Percentiles rank a stretch among this genome's conserved stretches.
These are phyloP conservation scores for Sindora glabra DNA, from an alignment of 306 rosid genomes.

Conservation along the genomic window DNA sequence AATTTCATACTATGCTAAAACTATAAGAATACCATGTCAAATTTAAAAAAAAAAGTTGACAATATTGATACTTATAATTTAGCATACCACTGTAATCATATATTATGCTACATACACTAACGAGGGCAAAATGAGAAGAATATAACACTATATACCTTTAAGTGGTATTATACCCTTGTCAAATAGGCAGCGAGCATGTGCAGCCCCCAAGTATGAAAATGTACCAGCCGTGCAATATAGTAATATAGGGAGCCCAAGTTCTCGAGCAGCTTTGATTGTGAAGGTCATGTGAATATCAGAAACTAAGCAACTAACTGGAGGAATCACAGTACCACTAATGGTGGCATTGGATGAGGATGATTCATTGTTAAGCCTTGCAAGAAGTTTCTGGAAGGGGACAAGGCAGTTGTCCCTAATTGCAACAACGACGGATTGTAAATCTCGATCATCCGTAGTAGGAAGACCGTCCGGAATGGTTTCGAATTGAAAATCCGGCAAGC, in stretches of 20 bases:
- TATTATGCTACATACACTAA: no score
- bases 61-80: no score
- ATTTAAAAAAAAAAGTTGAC: no score
- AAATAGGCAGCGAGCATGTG: not conserved
- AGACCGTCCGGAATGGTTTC: constrained; percentile 10
- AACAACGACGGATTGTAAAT: not conserved
- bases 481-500: no score
- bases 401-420: not conserved
- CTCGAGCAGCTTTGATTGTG: no score
- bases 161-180: not conserved
- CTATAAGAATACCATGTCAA: no score
- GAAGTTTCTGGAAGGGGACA: not conserved
- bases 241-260: not conserved
- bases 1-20: no score
- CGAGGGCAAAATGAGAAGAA: no score
- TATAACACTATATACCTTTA: no score
- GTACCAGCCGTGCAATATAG: constrained; percentile 1
- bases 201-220: not conserved
- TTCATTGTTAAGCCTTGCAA: not conserved
- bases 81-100: no score
- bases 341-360: not conserved
- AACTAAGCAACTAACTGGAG: no score
- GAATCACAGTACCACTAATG: not conserved
- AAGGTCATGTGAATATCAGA: no score
- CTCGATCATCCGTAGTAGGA: not conserved